A percentile compares a stretch with the other conserved stretches of the same genome.
Conservation (phyloP, 2,329 filamentous ascomycete genomes). For the Aspergillus neoniger region DNA sequence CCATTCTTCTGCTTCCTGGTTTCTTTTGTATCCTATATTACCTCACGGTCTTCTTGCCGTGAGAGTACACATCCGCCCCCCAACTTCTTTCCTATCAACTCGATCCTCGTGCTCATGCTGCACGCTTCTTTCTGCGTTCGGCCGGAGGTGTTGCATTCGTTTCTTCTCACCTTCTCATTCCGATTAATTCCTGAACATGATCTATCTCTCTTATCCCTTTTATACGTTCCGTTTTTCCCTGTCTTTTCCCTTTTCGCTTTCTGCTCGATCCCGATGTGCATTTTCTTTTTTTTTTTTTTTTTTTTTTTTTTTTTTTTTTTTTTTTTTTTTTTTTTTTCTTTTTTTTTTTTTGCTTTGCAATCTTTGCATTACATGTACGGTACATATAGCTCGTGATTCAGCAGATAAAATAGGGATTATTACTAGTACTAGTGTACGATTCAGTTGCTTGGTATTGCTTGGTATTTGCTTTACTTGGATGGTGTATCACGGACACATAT, state of each 20-base stretch:
- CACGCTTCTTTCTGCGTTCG: constrained; percentile 3
- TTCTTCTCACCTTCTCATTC: constrained; percentile 4
- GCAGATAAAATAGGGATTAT: constrained; percentile 11
- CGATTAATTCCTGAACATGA: neutral
- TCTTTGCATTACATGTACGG: constrained; percentile 16
- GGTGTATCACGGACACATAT: neutral
- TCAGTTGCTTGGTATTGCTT: neutral
- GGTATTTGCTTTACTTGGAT: neutral
- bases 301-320: neutral
- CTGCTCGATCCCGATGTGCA: neutral
- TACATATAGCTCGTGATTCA: constrained; percentile 17
- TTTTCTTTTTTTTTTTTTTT: neutral
- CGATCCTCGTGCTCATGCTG: constrained; percentile 12
- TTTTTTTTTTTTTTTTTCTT: neutral
- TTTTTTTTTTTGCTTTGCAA: neutral
- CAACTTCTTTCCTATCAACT: constrained; percentile 12
- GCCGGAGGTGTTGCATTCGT: constrained; percentile 11
- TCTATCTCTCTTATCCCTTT: neutral
- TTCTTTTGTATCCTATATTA: neutral
- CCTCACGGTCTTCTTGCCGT: neutral
- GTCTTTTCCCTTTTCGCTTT: too few relatives aligned
- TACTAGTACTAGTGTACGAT: neutral
- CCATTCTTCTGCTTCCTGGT: constrained; percentile 3
- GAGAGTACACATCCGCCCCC: neutral
- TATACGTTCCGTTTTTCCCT: too few relatives aligned